Percentiles rank a stretch among this genome's conserved stretches.
phyloP scores from a whole-genome alignment of 805 yeast genomes.

The Yarrowia bubula region DNA sequence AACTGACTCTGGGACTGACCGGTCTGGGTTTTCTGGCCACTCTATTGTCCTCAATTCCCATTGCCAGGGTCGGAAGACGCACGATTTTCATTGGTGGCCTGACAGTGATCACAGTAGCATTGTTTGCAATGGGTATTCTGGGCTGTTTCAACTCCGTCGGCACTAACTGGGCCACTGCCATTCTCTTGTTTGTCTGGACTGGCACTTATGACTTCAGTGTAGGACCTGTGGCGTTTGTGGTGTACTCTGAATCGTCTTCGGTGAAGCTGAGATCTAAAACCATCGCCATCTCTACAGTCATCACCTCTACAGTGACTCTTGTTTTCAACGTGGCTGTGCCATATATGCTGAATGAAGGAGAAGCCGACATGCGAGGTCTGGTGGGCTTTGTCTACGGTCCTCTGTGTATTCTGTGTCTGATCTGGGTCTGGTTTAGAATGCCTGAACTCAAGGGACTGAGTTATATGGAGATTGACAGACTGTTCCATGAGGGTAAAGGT shows the following conservation, averaged over 20 bases:
- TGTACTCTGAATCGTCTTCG: slow-evolving; percentile 47
- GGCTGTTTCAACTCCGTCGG: slow-evolving; percentile 31
- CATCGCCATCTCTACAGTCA: slow-evolving; percentile 44
- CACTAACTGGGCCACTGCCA: slow-evolving; percentile 42
- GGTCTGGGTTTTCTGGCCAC: slow-evolving; percentile 49
- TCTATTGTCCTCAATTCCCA: slow-evolving; percentile 31
- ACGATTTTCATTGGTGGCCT: slow-evolving; percentile 40
- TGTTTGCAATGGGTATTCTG: slow-evolving; percentile 45
- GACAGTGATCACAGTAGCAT: slow-evolving; percentile 39
- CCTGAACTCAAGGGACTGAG: slow-evolving; percentile 63
- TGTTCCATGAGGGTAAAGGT: slow-evolving; percentile 41
- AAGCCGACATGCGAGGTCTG: slow-evolving; percentile 51
- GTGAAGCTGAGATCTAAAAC: slow-evolving; percentile 46
- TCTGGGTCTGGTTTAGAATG: slow-evolving; percentile 51
- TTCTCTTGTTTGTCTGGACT: slow-evolving; percentile 48
- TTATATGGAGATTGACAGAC: slow-evolving; percentile 57
- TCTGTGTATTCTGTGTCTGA: slow-evolving; percentile 37
- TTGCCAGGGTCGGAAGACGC: slow-evolving; percentile 34
- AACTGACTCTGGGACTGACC: slow-evolving; percentile 43
- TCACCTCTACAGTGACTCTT: slow-evolving; percentile 33
- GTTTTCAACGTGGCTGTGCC: slow-evolving; percentile 40
- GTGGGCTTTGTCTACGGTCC: slow-evolving; percentile 52
- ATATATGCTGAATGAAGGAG: slow-evolving; percentile 50
- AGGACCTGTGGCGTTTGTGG: slow-evolving; percentile 47
- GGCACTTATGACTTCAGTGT: slow-evolving; percentile 47